Evolutionary conservation across 805 yeast genomes (phyloP).

Genomic region (Starmerella geochares): DNA sequence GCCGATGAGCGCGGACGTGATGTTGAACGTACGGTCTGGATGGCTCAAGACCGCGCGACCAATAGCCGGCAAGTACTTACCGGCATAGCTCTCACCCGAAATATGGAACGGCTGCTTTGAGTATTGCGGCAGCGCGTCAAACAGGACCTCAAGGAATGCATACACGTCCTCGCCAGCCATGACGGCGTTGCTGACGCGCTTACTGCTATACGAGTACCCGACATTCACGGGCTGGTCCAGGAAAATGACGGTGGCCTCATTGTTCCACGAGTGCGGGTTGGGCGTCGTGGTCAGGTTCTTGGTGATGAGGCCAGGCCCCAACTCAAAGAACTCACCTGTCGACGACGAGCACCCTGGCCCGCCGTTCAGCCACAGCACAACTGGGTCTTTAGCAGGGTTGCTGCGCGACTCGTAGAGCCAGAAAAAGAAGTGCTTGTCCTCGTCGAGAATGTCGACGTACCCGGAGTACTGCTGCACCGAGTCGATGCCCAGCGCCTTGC

Average conservation of each 20-base stretch:
- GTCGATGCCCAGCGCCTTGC: conserved; percentile 60
- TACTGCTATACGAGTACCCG: conserved; percentile 70
- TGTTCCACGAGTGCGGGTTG: conserved; percentile 88
- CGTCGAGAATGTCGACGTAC: conserved; percentile 64
- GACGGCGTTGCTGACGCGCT: conserved; percentile 19
- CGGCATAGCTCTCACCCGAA: conserved; percentile 92
- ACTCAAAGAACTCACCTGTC: conserved; percentile 84
- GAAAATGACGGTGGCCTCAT: conserved; percentile 83
- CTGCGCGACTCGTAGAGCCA: conserved; percentile 82
- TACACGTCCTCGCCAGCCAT: conserved; percentile 87
- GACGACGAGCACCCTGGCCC: conserved; percentile 96
- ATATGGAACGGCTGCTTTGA: conserved; percentile 54
- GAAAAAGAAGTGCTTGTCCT: conserved; percentile 86
- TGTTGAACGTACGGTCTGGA: conserved; percentile 59
- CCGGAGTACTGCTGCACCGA: conserved; percentile 70
- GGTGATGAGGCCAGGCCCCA: conserved; percentile 79
- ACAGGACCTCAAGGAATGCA: conserved; percentile 77
- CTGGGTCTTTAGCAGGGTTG: conserved; percentile 76
- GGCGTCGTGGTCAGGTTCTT: conserved; percentile 57
- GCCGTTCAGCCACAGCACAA: conserved; percentile 85
- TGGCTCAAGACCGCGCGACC: conserved; percentile 46
- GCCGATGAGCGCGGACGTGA: conserved; percentile 78
- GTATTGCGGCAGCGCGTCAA: conserved; percentile 76
- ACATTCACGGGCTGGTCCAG: conserved; percentile 93
- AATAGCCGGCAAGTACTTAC: conserved; percentile 88